Conservation (phyloP, 1,284 basidiomycete species). For the Inonotus hispidus region DNA sequence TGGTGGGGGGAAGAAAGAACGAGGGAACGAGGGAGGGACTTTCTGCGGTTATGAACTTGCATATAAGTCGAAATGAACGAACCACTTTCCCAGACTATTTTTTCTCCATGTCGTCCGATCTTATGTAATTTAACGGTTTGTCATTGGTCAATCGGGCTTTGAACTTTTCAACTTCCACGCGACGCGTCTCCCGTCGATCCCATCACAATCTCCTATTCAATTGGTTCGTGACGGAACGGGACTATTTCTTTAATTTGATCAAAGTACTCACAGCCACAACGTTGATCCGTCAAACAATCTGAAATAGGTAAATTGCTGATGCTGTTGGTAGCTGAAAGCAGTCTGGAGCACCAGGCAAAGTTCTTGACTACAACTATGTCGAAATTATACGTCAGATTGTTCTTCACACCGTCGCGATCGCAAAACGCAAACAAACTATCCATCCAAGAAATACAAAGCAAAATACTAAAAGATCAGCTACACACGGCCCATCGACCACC, state of each 20-base stretch:
- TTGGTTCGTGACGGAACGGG: too few relatives aligned
- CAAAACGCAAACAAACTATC: too few relatives aligned
- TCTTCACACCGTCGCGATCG: too few relatives aligned
- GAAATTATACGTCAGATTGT: too few relatives aligned
- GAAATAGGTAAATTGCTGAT: too few relatives aligned
- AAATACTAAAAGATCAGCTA: constrained; percentile 24
- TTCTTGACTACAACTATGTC: too few relatives aligned
- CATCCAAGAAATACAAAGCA: neutral
- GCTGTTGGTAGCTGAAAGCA: too few relatives aligned
- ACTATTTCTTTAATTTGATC: too few relatives aligned
- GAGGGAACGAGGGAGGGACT: neutral
- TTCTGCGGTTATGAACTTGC: neutral
- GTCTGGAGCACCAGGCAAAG: too few relatives aligned
- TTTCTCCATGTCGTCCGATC: constrained; percentile 6
- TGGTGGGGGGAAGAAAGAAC: neutral
- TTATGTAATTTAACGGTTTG: neutral
- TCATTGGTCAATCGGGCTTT: neutral
- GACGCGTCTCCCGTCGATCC: neutral
- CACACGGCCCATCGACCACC: constrained; percentile 35
- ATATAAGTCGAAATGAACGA: neutral
- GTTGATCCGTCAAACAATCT: too few relatives aligned
- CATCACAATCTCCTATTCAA: neutral
- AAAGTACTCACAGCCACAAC: too few relatives aligned
- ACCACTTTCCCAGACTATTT: neutral
- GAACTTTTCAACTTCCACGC: neutral